Evolutionary conservation across 495 filamentous ascomycete species (phyloP), one percentile per base, ranked within the genome.

Genomic region (Xylona heveae): DNA sequence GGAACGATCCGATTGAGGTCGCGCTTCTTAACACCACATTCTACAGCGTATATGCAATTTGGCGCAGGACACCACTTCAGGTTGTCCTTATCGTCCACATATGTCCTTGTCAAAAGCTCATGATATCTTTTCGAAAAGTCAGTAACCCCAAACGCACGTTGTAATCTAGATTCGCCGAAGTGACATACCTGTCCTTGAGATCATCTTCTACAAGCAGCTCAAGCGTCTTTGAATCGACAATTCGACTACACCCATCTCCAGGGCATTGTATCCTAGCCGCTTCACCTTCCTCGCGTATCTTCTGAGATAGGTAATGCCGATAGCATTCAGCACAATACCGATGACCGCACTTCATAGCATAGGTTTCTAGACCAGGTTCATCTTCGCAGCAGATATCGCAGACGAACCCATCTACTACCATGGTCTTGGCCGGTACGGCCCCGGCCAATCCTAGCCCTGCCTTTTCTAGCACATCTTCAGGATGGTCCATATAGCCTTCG

Each of bases 311-410:
- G 43, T 97, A 97, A 25, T 91, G 82, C 21, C 71, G 62, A 48
- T 94, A 97, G 53, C 88, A 97, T 43, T 81, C 68, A 19, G 80
- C 75, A 38, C 88, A 97, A 46, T 88, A 95, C n/a, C 90, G 67
- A 52, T 97, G 88, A 0, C 74, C 78, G 50, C 88, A 97, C 39
- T 79, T 90, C 68, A 97, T 83, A 4, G 88, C 79, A 48, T 93
- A 95, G 13, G 78, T 83, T 43, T 81, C 54, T n/a, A 94, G 52
- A 0, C 70, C 71, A 4, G 65, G 57, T 9, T 63, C 71, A 39
- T 97, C 90, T 37, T 97, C 84, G 51, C 78, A 97, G 52, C 88
- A 97, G 40, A 97, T 97, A 29, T 88, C 81, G 54, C 88, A 97
- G 37, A 66, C 59, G 50, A 97, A 97, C 3, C 71, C 78, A 7